Percentiles rank a stretch among this genome's conserved stretches.
phyloP scores from a whole-genome alignment of 78 protist species.

The Dictyostelium intermedium region DNA sequence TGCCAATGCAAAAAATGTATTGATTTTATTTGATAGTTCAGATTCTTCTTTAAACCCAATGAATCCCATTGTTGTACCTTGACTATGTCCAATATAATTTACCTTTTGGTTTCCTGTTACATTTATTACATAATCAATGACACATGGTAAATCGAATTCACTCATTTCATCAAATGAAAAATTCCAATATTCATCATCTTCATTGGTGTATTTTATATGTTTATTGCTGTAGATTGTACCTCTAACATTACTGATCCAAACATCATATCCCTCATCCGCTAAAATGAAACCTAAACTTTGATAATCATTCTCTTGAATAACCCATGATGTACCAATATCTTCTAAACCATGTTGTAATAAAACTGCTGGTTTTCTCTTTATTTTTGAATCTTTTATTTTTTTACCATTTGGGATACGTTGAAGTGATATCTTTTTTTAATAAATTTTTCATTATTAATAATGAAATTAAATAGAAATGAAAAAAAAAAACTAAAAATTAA shows the following conservation, averaged over 20 bases:
- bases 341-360: conserved; percentile 78
- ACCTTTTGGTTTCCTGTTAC: not conserved
- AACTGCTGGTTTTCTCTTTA: conserved; percentile 25
- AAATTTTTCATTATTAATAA: too few species aligned
- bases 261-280: conserved; percentile 66
- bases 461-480: too few species aligned
- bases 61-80: conserved; percentile 55
- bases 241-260: conserved; percentile 53
- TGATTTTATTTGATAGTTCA: not conserved
- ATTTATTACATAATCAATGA: not conserved
- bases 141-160: conserved; percentile 30
- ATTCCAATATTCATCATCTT: not conserved
- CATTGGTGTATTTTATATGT: not conserved
- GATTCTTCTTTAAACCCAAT: not conserved
- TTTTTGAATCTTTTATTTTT: conserved; percentile 21
- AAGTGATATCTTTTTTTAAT: conserved; percentile 14
- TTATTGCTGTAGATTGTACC: conserved; percentile 26
- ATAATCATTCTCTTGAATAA: conserved; percentile 38
- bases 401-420: conserved; percentile 66
- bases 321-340: conserved; percentile 78
- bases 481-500: too few species aligned
- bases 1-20: conserved; percentile 8
- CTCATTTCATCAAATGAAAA: not conserved
- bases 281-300: conserved; percentile 39
- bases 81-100: conserved; percentile 45